Percentiles rank a stretch among this genome's conserved stretches.
phyloP scores from a whole-genome alignment of 225 moss, liverwort and hornwort species.

The Sphagnum tenellum region DNA sequence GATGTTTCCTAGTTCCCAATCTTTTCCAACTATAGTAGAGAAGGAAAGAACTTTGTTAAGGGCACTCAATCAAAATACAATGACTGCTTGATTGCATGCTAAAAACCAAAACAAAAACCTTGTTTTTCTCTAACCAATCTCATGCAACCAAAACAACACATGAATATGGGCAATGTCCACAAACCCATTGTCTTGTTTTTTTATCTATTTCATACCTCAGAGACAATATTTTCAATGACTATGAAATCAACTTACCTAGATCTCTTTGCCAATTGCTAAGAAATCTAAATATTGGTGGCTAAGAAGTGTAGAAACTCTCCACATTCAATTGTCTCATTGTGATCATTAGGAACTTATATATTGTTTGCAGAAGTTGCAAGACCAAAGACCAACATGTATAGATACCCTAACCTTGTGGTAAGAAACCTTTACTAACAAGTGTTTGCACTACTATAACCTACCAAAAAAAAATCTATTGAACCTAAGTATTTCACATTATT shows the following conservation, averaged over 20 bases:
- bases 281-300: constrained; percentile 94
- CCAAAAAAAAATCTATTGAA: background rate
- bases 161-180: too few relatives aligned
- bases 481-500: too few relatives aligned
- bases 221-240: too few relatives aligned
- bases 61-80: too few relatives aligned
- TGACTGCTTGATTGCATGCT: too few relatives aligned
- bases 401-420: constrained; percentile 92
- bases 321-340: constrained; percentile 89
- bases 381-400: constrained; percentile 92
- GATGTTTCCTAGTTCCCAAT: constrained; percentile 86
- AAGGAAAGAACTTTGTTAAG: background rate
- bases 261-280: constrained; percentile 81
- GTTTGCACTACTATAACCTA: constrained; percentile 94
- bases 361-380: constrained; percentile 90
- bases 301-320: constrained; percentile 94
- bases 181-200: too few relatives aligned
- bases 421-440: constrained; percentile 92
- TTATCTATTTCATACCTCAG: too few relatives aligned
- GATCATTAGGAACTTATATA: constrained; percentile 75
- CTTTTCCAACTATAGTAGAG: constrained; percentile 72
- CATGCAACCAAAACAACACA: too few relatives aligned
- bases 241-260: constrained; percentile 40
- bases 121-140: too few relatives aligned
- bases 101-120: too few relatives aligned